Conservation (phyloP, 306 rosid genomes). For the Ammopiptanthus mongolicus region DNA sequence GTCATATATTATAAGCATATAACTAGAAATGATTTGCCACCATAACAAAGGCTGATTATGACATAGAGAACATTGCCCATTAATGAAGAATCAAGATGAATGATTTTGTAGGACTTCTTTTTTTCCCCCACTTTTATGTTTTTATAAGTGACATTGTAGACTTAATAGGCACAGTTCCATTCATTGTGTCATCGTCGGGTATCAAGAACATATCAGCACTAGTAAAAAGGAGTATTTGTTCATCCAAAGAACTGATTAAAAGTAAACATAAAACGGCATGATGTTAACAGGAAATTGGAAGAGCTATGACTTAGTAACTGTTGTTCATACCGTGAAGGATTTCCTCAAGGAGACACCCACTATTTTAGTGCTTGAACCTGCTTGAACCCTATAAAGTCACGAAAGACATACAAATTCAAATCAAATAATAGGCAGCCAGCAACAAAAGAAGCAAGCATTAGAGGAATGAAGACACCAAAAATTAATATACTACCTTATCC, state of each 20-base stretch:
- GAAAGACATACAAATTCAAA: constrained; percentile 9
- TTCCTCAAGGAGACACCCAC: constrained; percentile 41
- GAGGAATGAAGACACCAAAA: background rate
- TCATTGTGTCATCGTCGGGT: background rate
- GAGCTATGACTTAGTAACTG: background rate
- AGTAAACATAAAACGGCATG: background rate
- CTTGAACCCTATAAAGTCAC: constrained; percentile 41
- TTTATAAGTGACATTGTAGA: background rate
- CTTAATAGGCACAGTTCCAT: background rate
- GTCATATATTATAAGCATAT: background rate
- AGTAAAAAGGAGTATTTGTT: background rate
- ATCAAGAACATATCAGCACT: constrained; percentile 2
- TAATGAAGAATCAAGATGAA: background rate
- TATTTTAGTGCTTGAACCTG: constrained; percentile 38
- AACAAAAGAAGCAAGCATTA: constrained; percentile 4
- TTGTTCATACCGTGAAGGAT: constrained; percentile 51
- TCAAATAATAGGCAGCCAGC: background rate
- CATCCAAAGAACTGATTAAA: background rate
- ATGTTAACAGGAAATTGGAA: background rate
- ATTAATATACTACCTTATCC: background rate
- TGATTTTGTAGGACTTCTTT: background rate
- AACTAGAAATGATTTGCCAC: background rate
- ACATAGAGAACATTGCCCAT: background rate
- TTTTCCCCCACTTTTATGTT: background rate
- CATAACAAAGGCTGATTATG: background rate